These are phyloP conservation scores for Phylloporus sp. DNA, from an alignment of 1,284 basidiomycete species.

Conservation along the genomic window DNA sequence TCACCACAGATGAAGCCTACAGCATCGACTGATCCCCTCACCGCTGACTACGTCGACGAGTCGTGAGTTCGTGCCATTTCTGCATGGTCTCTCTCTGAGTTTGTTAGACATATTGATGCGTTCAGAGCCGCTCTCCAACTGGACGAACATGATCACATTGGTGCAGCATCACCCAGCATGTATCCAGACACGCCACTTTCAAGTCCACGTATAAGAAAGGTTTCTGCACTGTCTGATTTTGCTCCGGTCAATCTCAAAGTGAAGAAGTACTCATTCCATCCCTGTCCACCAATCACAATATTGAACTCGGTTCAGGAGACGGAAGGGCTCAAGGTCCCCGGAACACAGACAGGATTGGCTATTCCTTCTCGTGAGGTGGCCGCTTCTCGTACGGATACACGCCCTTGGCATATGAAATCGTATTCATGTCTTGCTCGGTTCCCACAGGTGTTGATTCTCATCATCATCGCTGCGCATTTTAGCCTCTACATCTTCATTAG, in stretches of 20 bases:
- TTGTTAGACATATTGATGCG: constrained; percentile 72
- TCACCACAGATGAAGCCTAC: constrained; percentile 21
- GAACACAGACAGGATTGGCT: constrained; percentile 77
- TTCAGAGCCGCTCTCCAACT: constrained; percentile 71
- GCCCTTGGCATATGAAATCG: neutral
- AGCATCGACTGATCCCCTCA: constrained; percentile 33
- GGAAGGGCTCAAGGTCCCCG: constrained; percentile 55
- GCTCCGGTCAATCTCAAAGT: constrained; percentile 89
- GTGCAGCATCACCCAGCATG: constrained; percentile 40
- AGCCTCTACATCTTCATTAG: constrained; percentile 86
- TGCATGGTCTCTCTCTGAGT: constrained; percentile 7
- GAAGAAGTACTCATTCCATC: constrained; percentile 56
- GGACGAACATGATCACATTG: constrained; percentile 62
- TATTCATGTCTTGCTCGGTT: constrained; percentile 14
- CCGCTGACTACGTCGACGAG: constrained; percentile 74
- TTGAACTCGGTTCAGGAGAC: constrained; percentile 47
- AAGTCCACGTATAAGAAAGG: constrained; percentile 65
- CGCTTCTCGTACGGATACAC: constrained; percentile 74
- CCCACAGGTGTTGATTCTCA: constrained; percentile 77
- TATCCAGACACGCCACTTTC: constrained; percentile 40
- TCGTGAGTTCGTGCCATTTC: constrained; percentile 52
- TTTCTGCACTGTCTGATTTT: constrained; percentile 91
- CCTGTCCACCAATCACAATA: neutral
- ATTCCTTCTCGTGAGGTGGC: constrained; percentile 88
- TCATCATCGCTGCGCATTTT: constrained; percentile 89